phyloP scores from a whole-genome alignment of 2,329 filamentous ascomycete genomes.

The Venturia effusa region DNA sequence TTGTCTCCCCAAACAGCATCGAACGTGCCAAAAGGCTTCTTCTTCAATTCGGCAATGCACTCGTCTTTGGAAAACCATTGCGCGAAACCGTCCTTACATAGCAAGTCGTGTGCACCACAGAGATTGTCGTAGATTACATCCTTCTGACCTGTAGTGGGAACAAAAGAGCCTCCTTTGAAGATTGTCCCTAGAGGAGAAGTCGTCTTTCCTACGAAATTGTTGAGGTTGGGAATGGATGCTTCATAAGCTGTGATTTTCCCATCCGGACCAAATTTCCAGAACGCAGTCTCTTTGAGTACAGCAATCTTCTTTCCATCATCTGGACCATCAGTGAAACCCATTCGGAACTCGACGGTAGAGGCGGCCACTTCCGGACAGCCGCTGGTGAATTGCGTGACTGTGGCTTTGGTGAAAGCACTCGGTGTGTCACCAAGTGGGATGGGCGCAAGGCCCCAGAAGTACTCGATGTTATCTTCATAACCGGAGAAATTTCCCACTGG shows the following conservation, averaged over 20 bases:
- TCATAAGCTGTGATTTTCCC: constrained; percentile 35
- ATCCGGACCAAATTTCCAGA: constrained; percentile 36
- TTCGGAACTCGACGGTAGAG: constrained; percentile 27
- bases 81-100: constrained; percentile 26
- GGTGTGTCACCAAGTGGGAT: too few relatives aligned
- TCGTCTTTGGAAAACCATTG: constrained; percentile 26
- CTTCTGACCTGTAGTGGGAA: constrained; percentile 19
- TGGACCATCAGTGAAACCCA: constrained; percentile 21
- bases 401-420: too few relatives aligned
- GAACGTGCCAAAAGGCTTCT: constrained; percentile 30
- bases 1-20: constrained; percentile 35
- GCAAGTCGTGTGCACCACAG: constrained; percentile 24
- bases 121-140: constrained; percentile 20
- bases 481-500: too few relatives aligned
- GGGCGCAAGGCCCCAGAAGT: too few relatives aligned
- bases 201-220: not conserved
- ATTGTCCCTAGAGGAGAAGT: constrained; percentile 24
- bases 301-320: constrained; percentile 23
- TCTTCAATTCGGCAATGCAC: constrained; percentile 23
- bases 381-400: constrained; percentile 21
- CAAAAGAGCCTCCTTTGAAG: constrained; percentile 18
- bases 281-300: constrained; percentile 31
- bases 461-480: too few relatives aligned
- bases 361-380: constrained; percentile 27
- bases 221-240: constrained; percentile 32